Base-by-base conservation (phyloP, 768 basidiomycete genomes). In the Naganishia vishniacii region DNA sequence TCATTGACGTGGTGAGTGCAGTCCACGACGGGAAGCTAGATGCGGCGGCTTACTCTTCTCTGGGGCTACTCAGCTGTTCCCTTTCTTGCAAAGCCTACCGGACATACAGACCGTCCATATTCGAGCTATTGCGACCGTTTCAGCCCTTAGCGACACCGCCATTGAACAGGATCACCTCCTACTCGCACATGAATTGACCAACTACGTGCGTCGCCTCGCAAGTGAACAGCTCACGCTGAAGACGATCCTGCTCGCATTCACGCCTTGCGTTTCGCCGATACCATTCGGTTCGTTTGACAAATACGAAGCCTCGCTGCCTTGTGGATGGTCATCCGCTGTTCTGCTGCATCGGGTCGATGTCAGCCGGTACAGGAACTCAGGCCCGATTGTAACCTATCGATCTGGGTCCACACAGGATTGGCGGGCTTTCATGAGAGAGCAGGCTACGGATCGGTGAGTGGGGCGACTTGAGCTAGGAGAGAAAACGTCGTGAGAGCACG, bases 281-380 rank as follows among this genome's bases (percentile, higher is more conserved):
- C 37, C 53, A 7, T 56, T 56, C 23, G 16, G 8, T 1, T 40
- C 53, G 32, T 41, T 56, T 25, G 53, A 56, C 2, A 32, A 56
- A 26, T 25, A 25, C 34, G 32, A 37, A 40, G 53, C 53, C 1
- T 20, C 53, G 20, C n/a, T 56, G 53, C 53, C 53, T 2, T 56
- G 53, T 20, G 53, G 12, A 5, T 56, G 53, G 53, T n/a, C 53
- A 11, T 25, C 37, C 18, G 34, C 32, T 18, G n/a, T 37, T 15
- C 3, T 41, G 23, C 40, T 37, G 11, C 53, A 56, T n/a, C 53
- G 31, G 32, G 11, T 56, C 16, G 37, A 56, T 37, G 20, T 56
- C 37, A 56, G 40, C 13, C 53, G 53, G 4, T 56, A 56, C 34
- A 34, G 53, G 11, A 56, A 56, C 34, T 37, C 34, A 20, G 32